phyloP scores from a whole-genome alignment of 2,329 filamentous ascomycete species.

The Pseudocercospora crystallina region DNA sequence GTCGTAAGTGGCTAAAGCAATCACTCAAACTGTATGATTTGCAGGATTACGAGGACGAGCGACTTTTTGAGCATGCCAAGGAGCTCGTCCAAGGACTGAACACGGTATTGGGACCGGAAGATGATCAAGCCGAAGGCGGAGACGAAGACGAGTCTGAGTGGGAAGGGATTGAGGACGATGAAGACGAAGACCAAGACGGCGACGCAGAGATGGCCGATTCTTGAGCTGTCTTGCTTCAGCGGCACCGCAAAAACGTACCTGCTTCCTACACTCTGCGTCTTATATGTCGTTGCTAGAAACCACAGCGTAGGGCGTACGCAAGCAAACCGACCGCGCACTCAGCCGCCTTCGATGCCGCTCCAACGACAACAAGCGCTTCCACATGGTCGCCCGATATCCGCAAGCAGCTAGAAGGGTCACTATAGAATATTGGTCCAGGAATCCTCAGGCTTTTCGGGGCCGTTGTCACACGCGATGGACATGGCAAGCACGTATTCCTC shows the following conservation, averaged over 20 bases:
- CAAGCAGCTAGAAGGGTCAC: too few relatives aligned
- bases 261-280: background rate
- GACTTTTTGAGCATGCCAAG: conserved; percentile 70
- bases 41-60: conserved; percentile 82
- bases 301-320: too few relatives aligned
- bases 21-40: conserved; percentile 75
- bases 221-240: conserved; percentile 12
- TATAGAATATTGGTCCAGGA: background rate
- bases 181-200: conserved; percentile 32
- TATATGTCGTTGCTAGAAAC: too few relatives aligned
- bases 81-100: conserved; percentile 62
- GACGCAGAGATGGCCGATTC: conserved; percentile 32
- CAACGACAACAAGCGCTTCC: too few relatives aligned
- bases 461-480: conserved; percentile 3
- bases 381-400: too few relatives aligned
- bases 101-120: conserved; percentile 44
- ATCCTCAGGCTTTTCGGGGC: background rate
- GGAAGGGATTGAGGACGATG: conserved; percentile 37
- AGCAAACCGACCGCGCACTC: too few relatives aligned
- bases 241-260: background rate
- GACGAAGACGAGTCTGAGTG: conserved; percentile 40
- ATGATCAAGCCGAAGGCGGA: conserved; percentile 44
- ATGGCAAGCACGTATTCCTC: background rate
- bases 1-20: conserved; percentile 78
- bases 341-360: too few relatives aligned